phyloP scores from a whole-genome alignment of 2,329 filamentous ascomycete species.

The Lanzia echinophila region DNA sequence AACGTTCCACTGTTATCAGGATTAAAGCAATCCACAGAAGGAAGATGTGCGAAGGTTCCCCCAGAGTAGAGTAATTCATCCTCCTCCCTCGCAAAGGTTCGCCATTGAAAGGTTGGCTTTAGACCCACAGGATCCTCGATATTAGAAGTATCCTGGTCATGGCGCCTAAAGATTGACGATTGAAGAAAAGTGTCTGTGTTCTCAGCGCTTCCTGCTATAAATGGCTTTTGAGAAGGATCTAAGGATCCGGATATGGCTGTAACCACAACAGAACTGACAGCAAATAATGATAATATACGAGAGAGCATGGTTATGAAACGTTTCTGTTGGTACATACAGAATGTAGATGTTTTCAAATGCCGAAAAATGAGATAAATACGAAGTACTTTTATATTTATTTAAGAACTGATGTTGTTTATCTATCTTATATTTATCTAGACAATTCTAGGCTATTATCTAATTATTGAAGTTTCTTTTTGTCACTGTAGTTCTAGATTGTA shows the following conservation, averaged over 20 bases:
- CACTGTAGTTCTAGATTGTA: too few relatives aligned
- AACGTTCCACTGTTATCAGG: slow-evolving; percentile 21
- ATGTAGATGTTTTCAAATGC: background rate
- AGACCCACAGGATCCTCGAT: slow-evolving; percentile 14
- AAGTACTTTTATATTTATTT: too few relatives aligned
- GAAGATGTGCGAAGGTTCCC: slow-evolving; percentile 27
- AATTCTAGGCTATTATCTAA: too few relatives aligned
- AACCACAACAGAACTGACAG: background rate
- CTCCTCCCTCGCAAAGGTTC: slow-evolving; percentile 10
- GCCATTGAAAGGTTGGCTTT: slow-evolving; percentile 17
- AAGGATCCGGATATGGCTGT: background rate
- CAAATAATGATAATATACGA: background rate
- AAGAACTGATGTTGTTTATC: too few relatives aligned
- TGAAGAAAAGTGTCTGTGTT: slow-evolving; percentile 11
- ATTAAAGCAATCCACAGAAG: slow-evolving; percentile 23
- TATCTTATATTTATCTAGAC: too few relatives aligned
- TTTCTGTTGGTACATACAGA: background rate
- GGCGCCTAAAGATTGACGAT: slow-evolving; percentile 14
- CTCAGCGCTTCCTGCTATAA: background rate
- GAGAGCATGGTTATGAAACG: background rate
- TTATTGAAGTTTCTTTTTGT: too few relatives aligned
- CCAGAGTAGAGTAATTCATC: slow-evolving; percentile 1
- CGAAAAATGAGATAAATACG: too few relatives aligned
- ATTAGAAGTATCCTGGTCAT: background rate
- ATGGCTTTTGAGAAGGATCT: background rate